Evolutionary conservation across 2,329 filamentous ascomycete genomes (phyloP), one percentile per base, ranked within the genome.

Genomic region (Tolypocladium nubicola): DNA sequence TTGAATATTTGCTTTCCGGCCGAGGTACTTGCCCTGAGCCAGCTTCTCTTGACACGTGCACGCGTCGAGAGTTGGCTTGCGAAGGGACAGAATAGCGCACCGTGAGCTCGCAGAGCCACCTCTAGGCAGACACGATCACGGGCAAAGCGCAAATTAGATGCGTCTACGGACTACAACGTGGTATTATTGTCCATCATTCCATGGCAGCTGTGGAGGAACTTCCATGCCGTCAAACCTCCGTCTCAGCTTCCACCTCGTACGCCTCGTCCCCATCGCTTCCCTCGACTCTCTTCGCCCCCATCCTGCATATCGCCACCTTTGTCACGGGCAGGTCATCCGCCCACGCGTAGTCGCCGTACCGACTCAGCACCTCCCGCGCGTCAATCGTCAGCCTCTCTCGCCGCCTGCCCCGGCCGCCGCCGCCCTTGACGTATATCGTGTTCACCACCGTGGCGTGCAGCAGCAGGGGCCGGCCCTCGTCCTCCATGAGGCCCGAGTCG

Each of bases 371-470:
- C 13, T 72, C 76, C 54, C 73, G 73, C 11, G 80, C 83, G 66
- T 88, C 79, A 63, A 86, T 68, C 23, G 73, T 76, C 62, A 79
- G 57, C 63, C 66, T 75, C 59, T 76, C 71, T 14, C 65, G 66
- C 41, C 66, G 66, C 70, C 59, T 71, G 63, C 39, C 61, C 61
- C 57, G 64, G 63, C 65, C 61, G 55, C 59, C 61, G 56, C 61
- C 58, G 4, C 60, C 70, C 66, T 79, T 82, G 49, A 84, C 84
- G 68, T 96, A 95, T 16, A 91, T 82, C 0, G 91, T 95, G 70
- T 97, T 96, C 54, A 94, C 73, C 4, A 97, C 75, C 0, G 93
- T 97, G 21, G 89, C 90, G 68, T 97, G 93, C 55, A 97, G 72
- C 23, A 89, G 79, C 60, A 97, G 70, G 8, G 83, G 80, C 56